phyloP scores from a whole-genome alignment of 768 basidiomycete species.

The Boletus coccyginus region DNA sequence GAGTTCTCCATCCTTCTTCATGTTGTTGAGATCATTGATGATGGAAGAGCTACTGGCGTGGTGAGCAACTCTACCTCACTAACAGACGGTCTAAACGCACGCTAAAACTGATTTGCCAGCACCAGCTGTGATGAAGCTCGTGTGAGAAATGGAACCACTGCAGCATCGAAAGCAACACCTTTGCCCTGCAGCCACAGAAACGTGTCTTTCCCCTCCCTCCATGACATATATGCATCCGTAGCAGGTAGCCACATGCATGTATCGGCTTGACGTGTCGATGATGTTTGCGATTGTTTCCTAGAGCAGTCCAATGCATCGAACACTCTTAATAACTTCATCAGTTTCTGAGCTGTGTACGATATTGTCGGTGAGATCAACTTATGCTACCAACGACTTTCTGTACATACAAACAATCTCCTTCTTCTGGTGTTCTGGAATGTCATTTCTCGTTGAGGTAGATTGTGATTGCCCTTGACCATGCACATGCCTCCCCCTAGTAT shows the following conservation, averaged over 20 bases:
- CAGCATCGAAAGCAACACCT: not conserved
- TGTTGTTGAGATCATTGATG: not conserved
- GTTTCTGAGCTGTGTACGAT: not conserved
- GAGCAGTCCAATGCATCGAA: conserved; percentile 1
- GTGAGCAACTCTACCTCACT: not conserved
- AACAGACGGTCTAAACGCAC: not conserved
- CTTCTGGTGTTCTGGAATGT: not conserved
- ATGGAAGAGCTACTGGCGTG: not conserved
- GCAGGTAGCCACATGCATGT: conserved; percentile 16
- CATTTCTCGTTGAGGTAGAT: not conserved
- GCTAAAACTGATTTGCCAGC: not conserved
- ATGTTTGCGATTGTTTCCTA: not conserved
- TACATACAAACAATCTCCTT: conserved; percentile 3
- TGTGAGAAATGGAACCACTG: not conserved
- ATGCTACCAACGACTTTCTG: not conserved
- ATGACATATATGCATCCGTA: not conserved
- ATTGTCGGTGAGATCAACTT: not conserved
- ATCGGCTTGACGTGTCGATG: not conserved
- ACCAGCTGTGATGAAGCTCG: not conserved
- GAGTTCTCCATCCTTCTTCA: not conserved
- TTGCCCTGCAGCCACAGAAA: conserved; percentile 20
- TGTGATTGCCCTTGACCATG: not conserved
- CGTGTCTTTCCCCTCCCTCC: not conserved
- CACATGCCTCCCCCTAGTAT: not conserved
- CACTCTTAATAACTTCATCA: not conserved